A percentile compares a stretch with the other conserved stretches of the same genome.
Conservation (phyloP, 345 rosid species). For the Kandelia obovata region DNA sequence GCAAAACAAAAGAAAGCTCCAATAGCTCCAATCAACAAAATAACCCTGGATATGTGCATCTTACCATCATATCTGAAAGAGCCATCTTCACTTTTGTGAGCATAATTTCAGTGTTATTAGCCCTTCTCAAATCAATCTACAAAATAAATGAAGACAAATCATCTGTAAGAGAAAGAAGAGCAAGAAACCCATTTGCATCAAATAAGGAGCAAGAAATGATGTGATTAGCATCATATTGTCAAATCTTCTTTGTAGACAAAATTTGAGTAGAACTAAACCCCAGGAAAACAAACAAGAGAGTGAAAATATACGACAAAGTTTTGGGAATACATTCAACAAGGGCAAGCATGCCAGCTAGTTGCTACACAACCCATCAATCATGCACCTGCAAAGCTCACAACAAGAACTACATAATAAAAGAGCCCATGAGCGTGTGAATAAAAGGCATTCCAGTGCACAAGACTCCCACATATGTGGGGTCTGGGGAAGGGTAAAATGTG, state of each 20-base stretch:
- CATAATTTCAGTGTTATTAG: slow-evolving; percentile 99
- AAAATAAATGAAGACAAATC: slow-evolving; percentile 20
- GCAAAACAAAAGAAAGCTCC: not conserved
- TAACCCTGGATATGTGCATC: slow-evolving; percentile 21
- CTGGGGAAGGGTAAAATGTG: too few relatives aligned
- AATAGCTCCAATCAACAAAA: not conserved
- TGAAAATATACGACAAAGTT: too few relatives aligned
- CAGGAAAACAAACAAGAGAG: too few relatives aligned
- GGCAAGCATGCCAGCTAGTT: too few relatives aligned
- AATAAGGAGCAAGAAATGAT: not conserved
- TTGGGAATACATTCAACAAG: too few relatives aligned
- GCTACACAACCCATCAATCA: too few relatives aligned
- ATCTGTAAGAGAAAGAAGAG: slow-evolving; percentile 1
- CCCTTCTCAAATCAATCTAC: slow-evolving; percentile 94
- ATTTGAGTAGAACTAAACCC: not conserved
- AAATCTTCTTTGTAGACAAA: slow-evolving; percentile 11
- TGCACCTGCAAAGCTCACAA: too few relatives aligned
- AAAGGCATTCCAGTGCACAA: too few relatives aligned
- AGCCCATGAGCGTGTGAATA: too few relatives aligned
- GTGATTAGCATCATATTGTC: not conserved
- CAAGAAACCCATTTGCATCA: not conserved
- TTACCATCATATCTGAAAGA: slow-evolving; percentile 97
- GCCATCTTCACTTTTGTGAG: slow-evolving; percentile 99
- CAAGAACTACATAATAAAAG: too few relatives aligned
- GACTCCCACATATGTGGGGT: too few relatives aligned